Evolutionary conservation across 78 protist genomes (phyloP), one percentile per base, ranked within the genome.

Genomic region (Dictyostelium intermedium): DNA sequence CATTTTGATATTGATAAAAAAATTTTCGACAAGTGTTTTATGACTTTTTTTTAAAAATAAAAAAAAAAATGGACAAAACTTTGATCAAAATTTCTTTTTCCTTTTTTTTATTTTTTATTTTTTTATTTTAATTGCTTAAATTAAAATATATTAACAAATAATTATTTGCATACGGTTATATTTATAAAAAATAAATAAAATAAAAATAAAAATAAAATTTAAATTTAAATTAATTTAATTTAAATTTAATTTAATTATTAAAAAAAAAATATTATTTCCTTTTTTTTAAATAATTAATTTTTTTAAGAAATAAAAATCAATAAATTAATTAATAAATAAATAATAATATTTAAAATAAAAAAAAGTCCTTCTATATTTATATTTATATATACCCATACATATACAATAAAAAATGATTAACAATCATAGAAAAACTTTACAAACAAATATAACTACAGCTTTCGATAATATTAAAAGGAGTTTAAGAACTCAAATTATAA

Each of bases 401-500:
- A 16, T 16, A 53, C 14, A 53, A 66, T 5, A 66, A 66, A 63
- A 66, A 66, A 66, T 11, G 18, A 66, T 27, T 14, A 27, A 23
- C 23, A 53, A 66, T 66, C 34, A 66, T 5, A 25, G 27, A 66
- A 25, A 66, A 66, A 23, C 13, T 7, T 66, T 66, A 3, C n/a
- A n/a, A 66, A 66, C 3, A 27, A 66, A 66, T 66, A 27, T 66
- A 25, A 66, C 35, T 2, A 66, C 20, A 4, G 74, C 74, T 13
- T 72, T 72, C 0, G 79, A 72, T 0, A 34, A 34, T 34, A 72
- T 72, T 13, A 30, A 72, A 34, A 72, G 7, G n/a, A 72, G 79
- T 77, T 77, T 89, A n/a, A 89, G 94, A 69, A 39, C 30, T 43
- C 94, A 89, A 69, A 79, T 89, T 3, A 5, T 32, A 3, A 27